Base-by-base conservation (phyloP, 1,284 basidiomycete genomes). In the Ceratobasidium sp. region DNA sequence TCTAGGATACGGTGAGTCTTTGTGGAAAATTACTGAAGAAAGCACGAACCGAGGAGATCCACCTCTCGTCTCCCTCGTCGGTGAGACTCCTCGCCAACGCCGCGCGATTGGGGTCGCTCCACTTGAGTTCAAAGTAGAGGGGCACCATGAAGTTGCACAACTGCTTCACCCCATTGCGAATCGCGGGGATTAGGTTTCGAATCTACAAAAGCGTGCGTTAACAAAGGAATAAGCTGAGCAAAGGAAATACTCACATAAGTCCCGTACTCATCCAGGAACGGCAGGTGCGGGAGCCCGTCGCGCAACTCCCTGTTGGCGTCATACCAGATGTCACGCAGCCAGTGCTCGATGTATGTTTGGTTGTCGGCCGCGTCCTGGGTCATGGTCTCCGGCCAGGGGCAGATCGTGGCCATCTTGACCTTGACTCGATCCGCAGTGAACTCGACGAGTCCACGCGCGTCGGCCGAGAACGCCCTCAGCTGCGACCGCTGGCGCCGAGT, bases 401-500 rank as follows among this genome's bases (percentile, higher is more conserved):
- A 59, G 26, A 33, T 26, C 6, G 17, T 9, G n/a, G 26, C 26
- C 57, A 26, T 26, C 5, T 59, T 26, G 23, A 28, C 23, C 13
- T 33, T 26, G 26, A 54, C 52, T 3, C 7, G 1, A 9, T 54
- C 52, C 52, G 20, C 20, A 2, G n/a, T n/a, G 5, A 3, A n/a
- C 1, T 6, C 20, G 5, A 59, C 57, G 15, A 59, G 26, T 10
- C 6, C 57, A 28, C 57, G 2, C 5, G 26, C 26, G 10, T 59
- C 57, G 6, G n/a, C n/a, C 3, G 23, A 9, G 33, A 59, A 59
- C 26, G 12, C 3, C 6, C 57, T 7, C 26, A 59, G 26, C 57
- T 59, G 57, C 10, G 57, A 59, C 26, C 57, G 57, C 57, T 59
- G 57, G 17, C 57, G 57, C 57, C 33, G 26, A 13, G 57, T 59